Percentiles rank a stretch among this genome's conserved stretches.
These are phyloP conservation scores for Heliamphora pulchella DNA, from an alignment of 179 eudicot genomes.

Conservation along the genomic window DNA sequence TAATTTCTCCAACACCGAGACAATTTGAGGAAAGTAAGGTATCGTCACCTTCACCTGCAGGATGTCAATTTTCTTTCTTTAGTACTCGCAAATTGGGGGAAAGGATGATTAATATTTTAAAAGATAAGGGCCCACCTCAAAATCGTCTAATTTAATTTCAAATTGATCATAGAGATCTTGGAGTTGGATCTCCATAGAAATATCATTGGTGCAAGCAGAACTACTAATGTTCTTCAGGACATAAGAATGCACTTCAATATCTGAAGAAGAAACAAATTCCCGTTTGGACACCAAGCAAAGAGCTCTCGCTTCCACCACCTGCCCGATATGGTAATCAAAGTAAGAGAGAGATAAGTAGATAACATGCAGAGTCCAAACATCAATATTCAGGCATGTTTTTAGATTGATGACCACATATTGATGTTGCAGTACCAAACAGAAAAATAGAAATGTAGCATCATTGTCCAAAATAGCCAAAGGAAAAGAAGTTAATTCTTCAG, in stretches of 20 bases:
- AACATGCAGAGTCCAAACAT: neutral
- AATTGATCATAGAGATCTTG: constrained; percentile 56
- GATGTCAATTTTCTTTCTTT: constrained; percentile 9
- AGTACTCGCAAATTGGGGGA: neutral
- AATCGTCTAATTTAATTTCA: constrained; percentile 48
- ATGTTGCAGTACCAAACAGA: neutral
- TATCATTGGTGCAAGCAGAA: constrained; percentile 23
- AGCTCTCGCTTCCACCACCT: constrained; percentile 52
- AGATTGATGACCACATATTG: neutral
- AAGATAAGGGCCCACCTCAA: constrained; percentile 44
- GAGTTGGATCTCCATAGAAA: constrained; percentile 27
- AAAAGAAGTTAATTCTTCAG: neutral
- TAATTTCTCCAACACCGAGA: constrained; percentile 53
- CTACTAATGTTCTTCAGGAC: constrained; percentile 17
- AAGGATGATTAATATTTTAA: neutral
- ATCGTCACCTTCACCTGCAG: constrained; percentile 45
- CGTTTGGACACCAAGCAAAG: constrained; percentile 35
- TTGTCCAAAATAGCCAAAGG: neutral
- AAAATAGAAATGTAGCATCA: neutral
- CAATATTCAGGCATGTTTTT: neutral
- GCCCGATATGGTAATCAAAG: constrained; percentile 20
- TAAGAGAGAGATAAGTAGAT: neutral
- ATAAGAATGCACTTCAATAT: constrained; percentile 21
- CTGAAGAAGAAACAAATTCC: constrained; percentile 30
- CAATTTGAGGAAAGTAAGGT: constrained; percentile 35